Conservation (phyloP, 2,329 filamentous ascomycete genomes). For the Arthrinium phaeospermum region DNA sequence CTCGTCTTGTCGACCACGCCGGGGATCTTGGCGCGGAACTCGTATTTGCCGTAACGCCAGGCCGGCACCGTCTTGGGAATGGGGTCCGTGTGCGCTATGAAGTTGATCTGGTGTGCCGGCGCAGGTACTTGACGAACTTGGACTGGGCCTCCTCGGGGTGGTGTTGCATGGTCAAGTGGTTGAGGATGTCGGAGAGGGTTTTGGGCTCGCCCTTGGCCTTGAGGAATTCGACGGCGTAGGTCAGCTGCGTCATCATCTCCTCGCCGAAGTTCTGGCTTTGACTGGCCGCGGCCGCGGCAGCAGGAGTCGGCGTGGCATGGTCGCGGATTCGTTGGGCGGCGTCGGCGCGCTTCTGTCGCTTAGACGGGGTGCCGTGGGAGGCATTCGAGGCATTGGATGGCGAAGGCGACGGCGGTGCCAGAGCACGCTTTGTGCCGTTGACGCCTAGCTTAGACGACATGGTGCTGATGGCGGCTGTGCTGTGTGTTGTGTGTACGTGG, state of each 20-base stretch:
- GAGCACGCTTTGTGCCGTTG: constrained; percentile 53
- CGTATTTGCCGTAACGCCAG: constrained; percentile 74
- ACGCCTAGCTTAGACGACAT: constrained; percentile 63
- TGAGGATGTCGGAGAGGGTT: constrained; percentile 76
- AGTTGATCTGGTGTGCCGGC: constrained; percentile 66
- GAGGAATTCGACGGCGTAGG: constrained; percentile 85
- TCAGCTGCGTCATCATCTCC: constrained; percentile 85
- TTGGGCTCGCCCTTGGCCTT: constrained; percentile 72
- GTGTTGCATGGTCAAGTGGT: constrained; percentile 76
- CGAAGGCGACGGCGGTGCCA: constrained; percentile 67
- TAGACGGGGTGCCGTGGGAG: constrained; percentile 66
- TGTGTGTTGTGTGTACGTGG: neutral
- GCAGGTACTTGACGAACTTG: constrained; percentile 71
- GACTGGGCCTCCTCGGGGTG: constrained; percentile 66
- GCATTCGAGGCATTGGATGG: constrained; percentile 55
- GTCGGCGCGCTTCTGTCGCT: constrained; percentile 62
- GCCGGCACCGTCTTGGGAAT: constrained; percentile 66
- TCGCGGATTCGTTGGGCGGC: constrained; percentile 30
- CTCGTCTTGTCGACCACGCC: constrained; percentile 79
- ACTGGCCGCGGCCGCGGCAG: constrained; percentile 45
- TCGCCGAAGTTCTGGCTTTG: constrained; percentile 75
- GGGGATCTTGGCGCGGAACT: constrained; percentile 80
- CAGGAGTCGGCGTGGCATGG: constrained; percentile 33
- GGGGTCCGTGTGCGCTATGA: constrained; percentile 61
- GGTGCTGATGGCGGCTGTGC: constrained; percentile 31